A percentile compares a stretch with the other conserved stretches of the same genome.
These are phyloP conservation scores for Flaveria linearis DNA, from an alignment of 129 eudicot species.

Conservation along the genomic window DNA sequence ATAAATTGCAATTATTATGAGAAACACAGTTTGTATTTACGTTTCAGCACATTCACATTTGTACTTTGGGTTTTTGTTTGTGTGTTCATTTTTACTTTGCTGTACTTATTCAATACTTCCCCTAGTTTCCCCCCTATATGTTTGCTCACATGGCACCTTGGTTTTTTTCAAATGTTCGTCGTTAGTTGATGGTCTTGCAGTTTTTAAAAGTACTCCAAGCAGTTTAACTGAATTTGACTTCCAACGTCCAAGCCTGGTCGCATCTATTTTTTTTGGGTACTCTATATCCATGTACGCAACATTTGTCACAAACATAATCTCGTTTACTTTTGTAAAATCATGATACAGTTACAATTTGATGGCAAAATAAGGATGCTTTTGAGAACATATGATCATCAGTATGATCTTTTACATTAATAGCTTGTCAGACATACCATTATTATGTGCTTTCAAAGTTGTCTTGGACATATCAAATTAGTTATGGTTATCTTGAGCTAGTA, in stretches of 20 bases:
- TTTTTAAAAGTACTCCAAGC: background rate
- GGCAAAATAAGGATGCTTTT: conserved; percentile 7
- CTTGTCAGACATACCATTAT: conserved; percentile 5
- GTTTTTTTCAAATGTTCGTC: background rate
- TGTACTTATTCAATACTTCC: background rate
- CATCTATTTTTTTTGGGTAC: background rate
- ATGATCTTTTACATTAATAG: background rate
- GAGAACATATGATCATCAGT: background rate
- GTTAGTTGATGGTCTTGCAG: background rate
- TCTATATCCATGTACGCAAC: conserved; percentile 13
- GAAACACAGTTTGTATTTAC: too few relatives aligned
- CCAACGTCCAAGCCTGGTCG: background rate
- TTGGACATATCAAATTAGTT: background rate
- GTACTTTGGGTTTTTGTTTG: conserved; percentile 13
- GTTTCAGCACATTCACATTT: background rate
- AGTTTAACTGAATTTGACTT: background rate
- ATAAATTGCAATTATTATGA: too few relatives aligned
- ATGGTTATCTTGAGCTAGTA: conserved; percentile 8
- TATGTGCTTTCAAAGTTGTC: conserved; percentile 1
- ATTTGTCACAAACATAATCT: background rate
- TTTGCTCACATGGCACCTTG: background rate
- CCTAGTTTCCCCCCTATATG: background rate
- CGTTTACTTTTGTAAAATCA: background rate
- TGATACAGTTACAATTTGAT: background rate
- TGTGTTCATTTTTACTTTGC: background rate